Conservation (phyloP, 495 filamentous ascomycete genomes). For the Penicillium egyptiacum region DNA sequence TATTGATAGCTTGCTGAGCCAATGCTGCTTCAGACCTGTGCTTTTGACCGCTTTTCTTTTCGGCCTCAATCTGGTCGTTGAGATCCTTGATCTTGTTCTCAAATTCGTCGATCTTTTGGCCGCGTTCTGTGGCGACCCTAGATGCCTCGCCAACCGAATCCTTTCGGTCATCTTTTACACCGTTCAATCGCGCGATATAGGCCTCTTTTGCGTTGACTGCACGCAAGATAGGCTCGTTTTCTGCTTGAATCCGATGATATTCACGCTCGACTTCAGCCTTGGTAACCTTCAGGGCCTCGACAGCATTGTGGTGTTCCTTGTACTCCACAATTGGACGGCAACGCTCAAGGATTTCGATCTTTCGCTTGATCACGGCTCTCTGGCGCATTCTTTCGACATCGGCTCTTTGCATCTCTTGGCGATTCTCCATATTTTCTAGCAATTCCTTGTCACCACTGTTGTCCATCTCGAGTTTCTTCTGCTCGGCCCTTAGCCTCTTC, state of each 20-base stretch:
- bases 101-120: conserved; percentile 49
- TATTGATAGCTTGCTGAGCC: conserved; percentile 43
- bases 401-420: conserved; percentile 74
- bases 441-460: conserved; percentile 59
- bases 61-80: conserved; percentile 56
- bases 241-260: conserved; percentile 55
- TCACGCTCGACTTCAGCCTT: conserved; percentile 49
- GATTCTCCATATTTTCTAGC: conserved; percentile 63
- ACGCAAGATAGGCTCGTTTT: conserved; percentile 65
- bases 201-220: conserved; percentile 64
- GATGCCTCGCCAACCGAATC: conserved; percentile 53
- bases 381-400: conserved; percentile 84
- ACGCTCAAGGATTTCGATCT: conserved; percentile 64
- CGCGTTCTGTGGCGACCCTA: conserved; percentile 47
- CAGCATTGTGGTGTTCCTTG: conserved; percentile 30
- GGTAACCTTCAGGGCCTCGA: conserved; percentile 46
- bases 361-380: conserved; percentile 63
- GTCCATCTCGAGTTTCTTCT: conserved; percentile 62
- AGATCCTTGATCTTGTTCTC: conserved; percentile 57
- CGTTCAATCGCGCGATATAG: conserved; percentile 52
- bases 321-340: conserved; percentile 67
- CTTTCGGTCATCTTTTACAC: conserved; percentile 53
- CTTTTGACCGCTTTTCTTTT: conserved; percentile 49
- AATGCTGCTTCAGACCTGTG: conserved; percentile 52
- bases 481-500: conserved; percentile 65